Percentiles rank a stretch among this genome's conserved stretches.
These are phyloP conservation scores for Triangularia setosa DNA, from an alignment of 2,329 filamentous ascomycete species.

Conservation along the genomic window DNA sequence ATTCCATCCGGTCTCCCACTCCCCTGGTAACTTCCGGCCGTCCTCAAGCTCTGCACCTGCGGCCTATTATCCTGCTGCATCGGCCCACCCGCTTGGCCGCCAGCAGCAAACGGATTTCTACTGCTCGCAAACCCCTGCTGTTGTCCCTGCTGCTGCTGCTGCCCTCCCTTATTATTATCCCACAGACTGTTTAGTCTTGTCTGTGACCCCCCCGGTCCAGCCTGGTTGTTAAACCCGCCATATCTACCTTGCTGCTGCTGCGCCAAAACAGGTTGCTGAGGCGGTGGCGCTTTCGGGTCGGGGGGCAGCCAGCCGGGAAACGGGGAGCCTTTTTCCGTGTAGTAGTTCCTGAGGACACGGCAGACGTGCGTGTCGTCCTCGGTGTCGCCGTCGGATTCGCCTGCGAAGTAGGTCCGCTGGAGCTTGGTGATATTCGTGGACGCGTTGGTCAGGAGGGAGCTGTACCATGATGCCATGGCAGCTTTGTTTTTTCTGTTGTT, in stretches of 20 bases:
- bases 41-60: slow-evolving; percentile 62
- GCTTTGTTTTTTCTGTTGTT: background rate
- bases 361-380: slow-evolving; percentile 94
- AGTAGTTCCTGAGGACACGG: slow-evolving; percentile 88
- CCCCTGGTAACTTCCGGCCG: slow-evolving; percentile 67
- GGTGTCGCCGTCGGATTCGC: slow-evolving; percentile 66
- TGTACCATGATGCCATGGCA: slow-evolving; percentile 75
- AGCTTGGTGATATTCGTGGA: slow-evolving; percentile 63
- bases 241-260: slow-evolving; percentile 48
- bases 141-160: slow-evolving; percentile 34
- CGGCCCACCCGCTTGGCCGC: slow-evolving; percentile 30
- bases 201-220: slow-evolving; percentile 15
- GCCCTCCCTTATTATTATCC: slow-evolving; percentile 46
- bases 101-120: slow-evolving; percentile 31
- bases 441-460: slow-evolving; percentile 63
- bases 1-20: slow-evolving; percentile 20
- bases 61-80: slow-evolving; percentile 40
- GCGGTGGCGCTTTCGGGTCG: slow-evolving; percentile 72
- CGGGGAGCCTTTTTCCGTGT: slow-evolving; percentile 77
- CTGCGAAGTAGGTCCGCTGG: slow-evolving; percentile 64
- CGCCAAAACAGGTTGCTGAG: slow-evolving; percentile 51
- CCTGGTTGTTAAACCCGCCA: slow-evolving; percentile 39
- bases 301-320: slow-evolving; percentile 86
- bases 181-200: slow-evolving; percentile 53
- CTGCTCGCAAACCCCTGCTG: slow-evolving; percentile 24